Evolutionary conservation across 1,284 basidiomycete species (phyloP), one percentile per base, ranked within the genome.

Genomic region (Neonothopanus nambi): DNA sequence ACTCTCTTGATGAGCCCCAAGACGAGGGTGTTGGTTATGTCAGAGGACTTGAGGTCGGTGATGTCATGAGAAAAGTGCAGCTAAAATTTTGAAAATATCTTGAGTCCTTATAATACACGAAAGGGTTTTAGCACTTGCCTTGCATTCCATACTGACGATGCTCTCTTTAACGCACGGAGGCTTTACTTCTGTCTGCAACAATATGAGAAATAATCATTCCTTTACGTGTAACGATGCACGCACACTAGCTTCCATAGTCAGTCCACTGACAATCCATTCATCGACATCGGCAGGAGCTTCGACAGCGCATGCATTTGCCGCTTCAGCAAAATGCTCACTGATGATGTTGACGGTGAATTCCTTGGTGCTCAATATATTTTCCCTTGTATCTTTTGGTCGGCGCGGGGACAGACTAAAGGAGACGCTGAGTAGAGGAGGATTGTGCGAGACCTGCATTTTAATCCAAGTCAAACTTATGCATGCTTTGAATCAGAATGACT

Each of bases 261-360:
- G 68, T 2, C 91, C 91, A 54, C 84, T 81, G 48, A 92, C 69
- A 23, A 77, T 69, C 88, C 89, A 93, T 67, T 93, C 89, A 63
- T 85, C 78, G 3, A 83, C 74, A 8, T 80, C 75, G 5, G 74
- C 72, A 8, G 90, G 88, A 6, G 85, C 75, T 59, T 91, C 84
- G 38, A 89, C 76, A 7, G 84, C 76, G 7, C 83, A 81, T 54
- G 78, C 76, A 66, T 92, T 92, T 5, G 85, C 82, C 2, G 88
- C 85, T 64, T 90, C 85, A 40, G 85, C 70, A 64, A 90, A 88
- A 0, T 84, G 71, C 65, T 91, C 88, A 57, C 84, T 87, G 62
- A 93, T 85, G 57, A 93, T 85, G 62, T 83, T 88, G 41, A 89
- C 82, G 6, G 83, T 85, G 66, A 93, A 93, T 63, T 87, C 77